phyloP scores from a whole-genome alignment of 352 stramenopile genomes.

The Globisporangium radiosum region DNA sequence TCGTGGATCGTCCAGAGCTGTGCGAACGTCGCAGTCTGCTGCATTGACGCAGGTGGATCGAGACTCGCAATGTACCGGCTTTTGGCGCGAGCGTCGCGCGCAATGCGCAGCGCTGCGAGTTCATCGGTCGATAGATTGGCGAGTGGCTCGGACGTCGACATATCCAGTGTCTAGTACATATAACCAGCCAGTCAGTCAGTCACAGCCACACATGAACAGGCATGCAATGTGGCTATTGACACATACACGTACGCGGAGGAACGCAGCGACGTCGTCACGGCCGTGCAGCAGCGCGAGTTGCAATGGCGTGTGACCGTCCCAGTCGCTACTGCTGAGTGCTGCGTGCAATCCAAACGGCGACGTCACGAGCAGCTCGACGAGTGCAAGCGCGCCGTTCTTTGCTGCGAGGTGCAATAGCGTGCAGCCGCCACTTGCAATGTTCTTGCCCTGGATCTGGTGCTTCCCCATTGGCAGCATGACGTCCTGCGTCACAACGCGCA shows the following conservation, averaged over 20 bases:
- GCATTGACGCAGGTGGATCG: slow-evolving; percentile 34
- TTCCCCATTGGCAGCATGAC: slow-evolving; percentile 61
- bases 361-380: slow-evolving; percentile 40
- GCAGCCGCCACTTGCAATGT: slow-evolving; percentile 65
- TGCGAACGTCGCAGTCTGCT: slow-evolving; percentile 33
- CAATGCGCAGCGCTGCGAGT: slow-evolving; percentile 18
- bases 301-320: slow-evolving; percentile 49
- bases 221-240: slow-evolving; percentile 9
- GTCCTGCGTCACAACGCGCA: slow-evolving; percentile 42
- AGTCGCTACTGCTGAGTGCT: slow-evolving; percentile 28
- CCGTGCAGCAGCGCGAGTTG: slow-evolving; percentile 45
- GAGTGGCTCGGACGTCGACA: background rate
- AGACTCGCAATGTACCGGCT: slow-evolving; percentile 46
- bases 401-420: slow-evolving; percentile 67
- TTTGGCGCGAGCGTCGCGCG: slow-evolving; percentile 37
- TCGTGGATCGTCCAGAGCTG: slow-evolving; percentile 48
- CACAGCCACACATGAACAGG: background rate
- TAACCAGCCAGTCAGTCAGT: background rate
- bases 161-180: background rate
- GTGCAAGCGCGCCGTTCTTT: slow-evolving; percentile 43
- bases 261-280: slow-evolving; percentile 24
- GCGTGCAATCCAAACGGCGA: slow-evolving; percentile 22
- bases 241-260: slow-evolving; percentile 23
- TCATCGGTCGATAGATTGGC: background rate
- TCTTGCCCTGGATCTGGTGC: slow-evolving; percentile 53